Base-by-base conservation (phyloP, 2,329 filamentous ascomycete genomes). In the Scedosporium minutisporum region DNA sequence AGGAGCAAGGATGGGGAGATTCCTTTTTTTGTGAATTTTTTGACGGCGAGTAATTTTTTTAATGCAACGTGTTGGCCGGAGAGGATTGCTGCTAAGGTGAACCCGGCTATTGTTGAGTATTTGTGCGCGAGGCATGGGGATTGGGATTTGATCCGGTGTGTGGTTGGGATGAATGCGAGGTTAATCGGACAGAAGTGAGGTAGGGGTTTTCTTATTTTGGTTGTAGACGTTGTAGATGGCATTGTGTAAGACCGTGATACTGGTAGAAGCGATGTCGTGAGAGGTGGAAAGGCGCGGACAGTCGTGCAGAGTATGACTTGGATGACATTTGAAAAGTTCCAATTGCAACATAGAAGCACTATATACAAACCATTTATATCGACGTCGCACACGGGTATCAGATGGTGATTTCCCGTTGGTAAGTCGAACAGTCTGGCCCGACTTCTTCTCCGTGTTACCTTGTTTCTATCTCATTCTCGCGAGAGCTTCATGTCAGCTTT, bases 11-110 rank as follows among this genome's bases (percentile, higher is more conserved):
- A 42, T 27, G 41, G 23, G 58, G 66, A 65, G 29, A 78, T 79
- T 16, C 91, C 91, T 0, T 82, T 97, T 67, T 96, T 89, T 69
- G 78, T 97, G 74, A 99, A 97, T 74, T 97, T 97, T 72, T 74
- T 97, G 65, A 91, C 83, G 67, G 95, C 88, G 0, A 93, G 89
- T 73, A 97, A 97, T 77, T 97, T 97, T 78, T 97, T 93, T 87
- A 93, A 91, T 67, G 80, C 88, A 1, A 86, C 85, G 62, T 96
- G 92, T 74, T 99, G 95, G 95, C 95, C 95, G 0, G 93, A 96
- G 74, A 88, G 85, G 70, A 91, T 99, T 72, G 93, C 95, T 1
- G 87, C 86, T 21, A 91, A 89, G 76, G 82, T 96, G 58, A 97
- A 97, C 77, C 90, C 93, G 18, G 86, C 87, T 1, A 82, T 87